Percentiles rank a stretch among this genome's conserved stretches.
phyloP scores from a whole-genome alignment of 2,329 filamentous ascomycete genomes.

The Tothia fuscella region DNA sequence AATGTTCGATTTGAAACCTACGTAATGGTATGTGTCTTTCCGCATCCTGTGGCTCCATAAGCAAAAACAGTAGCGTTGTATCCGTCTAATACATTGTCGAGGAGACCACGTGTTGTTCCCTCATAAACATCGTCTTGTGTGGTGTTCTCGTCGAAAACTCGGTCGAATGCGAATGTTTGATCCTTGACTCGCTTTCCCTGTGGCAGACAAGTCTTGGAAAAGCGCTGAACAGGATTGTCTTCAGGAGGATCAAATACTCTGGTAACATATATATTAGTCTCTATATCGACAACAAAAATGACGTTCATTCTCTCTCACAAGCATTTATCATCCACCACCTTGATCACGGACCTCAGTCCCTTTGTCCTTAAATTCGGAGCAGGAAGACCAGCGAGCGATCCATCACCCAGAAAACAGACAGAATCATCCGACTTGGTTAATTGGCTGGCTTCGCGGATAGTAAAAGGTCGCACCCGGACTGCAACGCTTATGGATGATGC shows the following conservation, averaged over 20 bases:
- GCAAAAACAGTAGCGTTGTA: conserved; percentile 99
- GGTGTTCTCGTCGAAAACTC: conserved; percentile 92
- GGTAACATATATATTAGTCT: conserved; percentile 11
- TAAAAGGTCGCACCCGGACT: conserved; percentile 47
- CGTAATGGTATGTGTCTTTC: conserved; percentile 92
- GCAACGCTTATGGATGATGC: conserved; percentile 5
- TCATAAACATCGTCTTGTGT: conserved; percentile 92
- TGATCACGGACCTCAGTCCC: conserved; percentile 83
- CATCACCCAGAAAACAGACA: conserved; percentile 89
- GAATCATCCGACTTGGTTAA: conserved; percentile 70
- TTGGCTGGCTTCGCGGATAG: conserved; percentile 89
- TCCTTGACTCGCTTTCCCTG: conserved; percentile 90
- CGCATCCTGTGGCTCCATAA: conserved; percentile 93
- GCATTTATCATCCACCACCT: conserved; percentile 91
- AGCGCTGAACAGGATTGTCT: conserved; percentile 81
- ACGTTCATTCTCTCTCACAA: conserved; percentile 48
- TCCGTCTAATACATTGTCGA: conserved; percentile 90
- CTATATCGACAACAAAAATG: too few relatives aligned
- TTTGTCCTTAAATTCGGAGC: conserved; percentile 75
- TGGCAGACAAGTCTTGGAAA: conserved; percentile 63
- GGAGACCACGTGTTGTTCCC: conserved; percentile 73
- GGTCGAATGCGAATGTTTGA: conserved; percentile 92
- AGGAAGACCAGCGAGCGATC: conserved; percentile 78
- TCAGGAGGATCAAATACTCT: conserved; percentile 97
- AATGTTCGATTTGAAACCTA: conserved; percentile 17